A percentile compares a stretch with the other conserved stretches of the same genome.
These are phyloP conservation scores for Mycothermus thermophilus DNA, from an alignment of 495 filamentous ascomycete genomes.

Conservation along the genomic window DNA sequence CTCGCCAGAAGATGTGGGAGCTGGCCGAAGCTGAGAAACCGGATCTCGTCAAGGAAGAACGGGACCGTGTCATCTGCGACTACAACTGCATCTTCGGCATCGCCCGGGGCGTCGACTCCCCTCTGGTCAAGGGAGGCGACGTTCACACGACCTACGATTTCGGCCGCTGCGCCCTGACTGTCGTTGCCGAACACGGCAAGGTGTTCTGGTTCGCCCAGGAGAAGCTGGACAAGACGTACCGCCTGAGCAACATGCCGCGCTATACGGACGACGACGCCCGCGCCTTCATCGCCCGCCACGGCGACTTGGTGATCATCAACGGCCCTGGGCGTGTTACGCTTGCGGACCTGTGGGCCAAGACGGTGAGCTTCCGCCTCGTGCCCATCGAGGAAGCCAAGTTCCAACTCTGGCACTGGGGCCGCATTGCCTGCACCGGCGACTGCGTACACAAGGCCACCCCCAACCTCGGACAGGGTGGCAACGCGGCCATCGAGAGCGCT, in stretches of 20 bases:
- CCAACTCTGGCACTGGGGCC: conserved; percentile 30
- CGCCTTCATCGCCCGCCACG: conserved; percentile 15
- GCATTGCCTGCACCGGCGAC: conserved; percentile 39
- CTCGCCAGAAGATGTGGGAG: conserved; percentile 29
- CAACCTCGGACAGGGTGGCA: conserved; percentile 18
- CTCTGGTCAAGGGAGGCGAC: conserved; percentile 9
- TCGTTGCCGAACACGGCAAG: conserved; percentile 12
- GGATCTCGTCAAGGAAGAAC: conserved; percentile 6
- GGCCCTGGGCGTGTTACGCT: conserved; percentile 11
- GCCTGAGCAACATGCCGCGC: conserved; percentile 6
- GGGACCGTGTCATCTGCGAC: conserved; percentile 1
- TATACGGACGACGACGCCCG: conserved; percentile 26
- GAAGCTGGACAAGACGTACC: conserved; percentile 2
- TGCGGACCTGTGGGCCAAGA: conserved; percentile 19
- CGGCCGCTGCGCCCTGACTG: conserved; percentile 13
- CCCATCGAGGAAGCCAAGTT: conserved; percentile 29
- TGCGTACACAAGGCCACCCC: conserved; percentile 34
- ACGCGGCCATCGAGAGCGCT: conserved; percentile 13
- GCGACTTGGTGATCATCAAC: conserved; percentile 16
- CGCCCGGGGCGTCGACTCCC: conserved; percentile 1
- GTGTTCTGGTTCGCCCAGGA: conserved; percentile 27
- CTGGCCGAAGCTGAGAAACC: conserved; percentile 5
- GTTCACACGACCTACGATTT: conserved; percentile 10
- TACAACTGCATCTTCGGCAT: conserved; percentile 32
- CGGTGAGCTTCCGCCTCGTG: conserved; percentile 7